A percentile compares a stretch with the other conserved stretches of the same genome.
Evolutionary conservation across 306 rosid species (phyloP).

Genomic region (Vachellia pachyceras): DNA sequence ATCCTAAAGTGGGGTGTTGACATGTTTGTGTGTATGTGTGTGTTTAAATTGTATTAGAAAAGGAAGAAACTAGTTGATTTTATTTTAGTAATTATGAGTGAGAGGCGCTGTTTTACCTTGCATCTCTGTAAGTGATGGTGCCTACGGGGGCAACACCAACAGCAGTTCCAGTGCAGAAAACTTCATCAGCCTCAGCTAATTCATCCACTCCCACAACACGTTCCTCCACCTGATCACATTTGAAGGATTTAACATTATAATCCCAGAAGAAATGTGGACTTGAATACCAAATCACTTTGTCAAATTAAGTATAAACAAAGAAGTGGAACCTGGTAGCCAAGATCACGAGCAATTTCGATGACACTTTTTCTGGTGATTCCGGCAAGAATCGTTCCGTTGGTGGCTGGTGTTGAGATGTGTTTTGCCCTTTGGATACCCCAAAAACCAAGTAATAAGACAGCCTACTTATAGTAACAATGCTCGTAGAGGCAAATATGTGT

Average conservation of each 20-base stretch:
- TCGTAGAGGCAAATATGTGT: neutral
- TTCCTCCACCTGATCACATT: conserved; percentile 71
- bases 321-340: conserved; percentile 66
- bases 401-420: conserved; percentile 71
- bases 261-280: neutral
- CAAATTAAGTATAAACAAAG: neutral
- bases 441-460: neutral
- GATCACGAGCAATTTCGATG: conserved; percentile 76
- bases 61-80: neutral
- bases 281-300: neutral
- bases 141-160: conserved; percentile 54
- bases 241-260: neutral
- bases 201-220: conserved; percentile 62
- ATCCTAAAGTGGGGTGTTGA: no score
- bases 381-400: conserved; percentile 76
- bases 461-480: neutral
- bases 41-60: no score
- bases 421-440: conserved; percentile 59
- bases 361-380: conserved; percentile 84
- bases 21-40: no score
- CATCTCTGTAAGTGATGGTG: conserved; percentile 55
- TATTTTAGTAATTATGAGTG: no score
- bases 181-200: conserved; percentile 75
- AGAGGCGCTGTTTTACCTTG: conserved; percentile 49
- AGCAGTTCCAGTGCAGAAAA: conserved; percentile 96